phyloP scores from a whole-genome alignment of 2,329 filamentous ascomycete genomes.

The Acephala macrosclerotiorum region DNA sequence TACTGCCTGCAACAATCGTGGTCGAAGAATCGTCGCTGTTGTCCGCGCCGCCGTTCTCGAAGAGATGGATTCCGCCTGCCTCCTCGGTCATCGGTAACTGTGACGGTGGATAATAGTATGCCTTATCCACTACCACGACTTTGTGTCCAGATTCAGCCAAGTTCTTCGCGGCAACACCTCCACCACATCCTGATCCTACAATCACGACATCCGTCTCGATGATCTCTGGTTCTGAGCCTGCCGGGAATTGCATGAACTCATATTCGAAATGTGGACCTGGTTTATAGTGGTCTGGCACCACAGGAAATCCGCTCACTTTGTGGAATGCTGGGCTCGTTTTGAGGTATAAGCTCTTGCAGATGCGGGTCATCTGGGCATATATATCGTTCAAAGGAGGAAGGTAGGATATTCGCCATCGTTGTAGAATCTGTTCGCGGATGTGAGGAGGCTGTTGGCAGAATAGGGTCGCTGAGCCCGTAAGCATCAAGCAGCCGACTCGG shows the following conservation, averaged over 20 bases:
- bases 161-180: slow-evolving; percentile 81
- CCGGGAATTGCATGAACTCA: slow-evolving; percentile 42
- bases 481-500: slow-evolving; percentile 65
- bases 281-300: slow-evolving; percentile 53
- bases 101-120: slow-evolving; percentile 75
- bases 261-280: slow-evolving; percentile 46
- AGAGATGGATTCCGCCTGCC: slow-evolving; percentile 68
- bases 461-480: slow-evolving; percentile 71
- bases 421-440: slow-evolving; percentile 67
- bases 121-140: slow-evolving; percentile 84
- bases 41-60: slow-evolving; percentile 69
- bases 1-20: slow-evolving; percentile 71
- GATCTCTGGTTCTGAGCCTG: slow-evolving; percentile 53
- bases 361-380: slow-evolving; percentile 59
- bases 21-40: slow-evolving; percentile 64
- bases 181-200: slow-evolving; percentile 87
- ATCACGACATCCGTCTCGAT: slow-evolving; percentile 85
- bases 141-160: slow-evolving; percentile 77
- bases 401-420: slow-evolving; percentile 66
- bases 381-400: slow-evolving; percentile 62
- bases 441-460: slow-evolving; percentile 66
- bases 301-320: slow-evolving; percentile 63
- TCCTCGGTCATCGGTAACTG: slow-evolving; percentile 78
- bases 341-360: slow-evolving; percentile 53
- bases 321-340: slow-evolving; percentile 61